phyloP scores from a whole-genome alignment of 108 stramenopile species.

The Skeletonema grethae region DNA sequence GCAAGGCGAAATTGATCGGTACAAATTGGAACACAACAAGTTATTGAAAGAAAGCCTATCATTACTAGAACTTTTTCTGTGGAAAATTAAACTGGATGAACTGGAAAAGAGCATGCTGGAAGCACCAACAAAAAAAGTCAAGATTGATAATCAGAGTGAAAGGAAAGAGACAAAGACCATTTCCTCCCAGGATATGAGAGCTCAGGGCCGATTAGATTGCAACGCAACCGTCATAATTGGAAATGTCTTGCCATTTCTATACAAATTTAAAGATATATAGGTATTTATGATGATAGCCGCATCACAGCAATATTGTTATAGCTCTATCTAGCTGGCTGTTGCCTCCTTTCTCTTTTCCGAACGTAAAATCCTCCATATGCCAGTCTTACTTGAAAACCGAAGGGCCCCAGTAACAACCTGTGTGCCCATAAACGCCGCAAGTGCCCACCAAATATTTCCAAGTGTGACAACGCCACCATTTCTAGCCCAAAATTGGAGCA shows the following conservation, averaged over 20 bases:
- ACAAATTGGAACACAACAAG: not conserved
- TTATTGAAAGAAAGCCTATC: not conserved
- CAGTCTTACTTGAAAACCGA: conserved; percentile 72
- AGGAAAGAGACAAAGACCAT: not conserved
- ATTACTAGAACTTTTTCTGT: not conserved
- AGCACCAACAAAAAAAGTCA: not conserved
- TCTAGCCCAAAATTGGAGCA: conserved; percentile 58
- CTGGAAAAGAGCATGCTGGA: not conserved
- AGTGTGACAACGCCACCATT: conserved; percentile 44
- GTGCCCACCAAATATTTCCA: conserved; percentile 85
- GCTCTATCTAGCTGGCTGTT: not conserved
- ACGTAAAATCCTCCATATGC: conserved; percentile 64
- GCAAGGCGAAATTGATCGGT: not conserved
- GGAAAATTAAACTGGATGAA: not conserved
- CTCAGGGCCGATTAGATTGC: not conserved
- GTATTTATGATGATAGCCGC: not conserved
- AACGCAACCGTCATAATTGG: not conserved
- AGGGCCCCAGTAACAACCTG: conserved; percentile 75
- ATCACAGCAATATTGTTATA: too few relatives aligned
- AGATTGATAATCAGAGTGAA: not conserved
- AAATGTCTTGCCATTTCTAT: not conserved
- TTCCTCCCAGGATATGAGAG: not conserved
- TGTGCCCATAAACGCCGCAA: conserved; percentile 86
- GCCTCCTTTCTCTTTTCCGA: conserved; percentile 16
- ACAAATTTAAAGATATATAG: not conserved